Base-by-base conservation (phyloP, 176 grass and related monocot species). In the Paspalum notatum region DNA sequence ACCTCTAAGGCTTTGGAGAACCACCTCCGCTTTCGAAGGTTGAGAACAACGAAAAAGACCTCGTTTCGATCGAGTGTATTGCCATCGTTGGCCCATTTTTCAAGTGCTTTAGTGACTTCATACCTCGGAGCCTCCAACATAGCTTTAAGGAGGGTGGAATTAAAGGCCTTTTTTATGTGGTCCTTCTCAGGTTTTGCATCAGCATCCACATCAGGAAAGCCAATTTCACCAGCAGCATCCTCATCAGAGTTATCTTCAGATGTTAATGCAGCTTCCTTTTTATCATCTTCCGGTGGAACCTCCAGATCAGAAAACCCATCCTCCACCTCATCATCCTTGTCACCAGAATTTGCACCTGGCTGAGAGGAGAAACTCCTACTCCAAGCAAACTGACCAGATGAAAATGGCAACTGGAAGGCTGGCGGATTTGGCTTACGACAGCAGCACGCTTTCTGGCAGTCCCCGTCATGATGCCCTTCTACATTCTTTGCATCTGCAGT, bases 251-350 rank as follows among this genome's bases (percentile, higher is more conserved):
- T 84, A 53, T 90, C 91, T 59, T 88, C 86, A 12, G 82, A 85
- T 52, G 85, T 77, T 40, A 86, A 86, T 56, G 71, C 78, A 4
- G 52, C 50, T 61, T 87, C 80, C 13, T 43, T 72, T 45, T 87
- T 73, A 38, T 50, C 70, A 85, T 87, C 84, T 77, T 91, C 90
- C 1, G 85, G 74, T 8, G 84, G 72, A 46, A 81, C 78, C 24
- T 95, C 92, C 6, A 95, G 80, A 87, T 99, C 92, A 84, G 96
- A 93, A 87, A 99, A 95, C 20, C 90, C 93, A 8, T 99, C 85
- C 50, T 88, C 87, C 39, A 89, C 78, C 77, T 82, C 86, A 77
- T 89, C 75, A 5, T 84, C 79, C n/a, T 86, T 88, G 68, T 86
- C 72, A 86, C 63, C 82, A 58, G 90, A 90, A 62, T 80, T 91